Evolutionary conservation across 2,329 filamentous ascomycete species (phyloP).

Genomic region (Aspergillus ibericus): DNA sequence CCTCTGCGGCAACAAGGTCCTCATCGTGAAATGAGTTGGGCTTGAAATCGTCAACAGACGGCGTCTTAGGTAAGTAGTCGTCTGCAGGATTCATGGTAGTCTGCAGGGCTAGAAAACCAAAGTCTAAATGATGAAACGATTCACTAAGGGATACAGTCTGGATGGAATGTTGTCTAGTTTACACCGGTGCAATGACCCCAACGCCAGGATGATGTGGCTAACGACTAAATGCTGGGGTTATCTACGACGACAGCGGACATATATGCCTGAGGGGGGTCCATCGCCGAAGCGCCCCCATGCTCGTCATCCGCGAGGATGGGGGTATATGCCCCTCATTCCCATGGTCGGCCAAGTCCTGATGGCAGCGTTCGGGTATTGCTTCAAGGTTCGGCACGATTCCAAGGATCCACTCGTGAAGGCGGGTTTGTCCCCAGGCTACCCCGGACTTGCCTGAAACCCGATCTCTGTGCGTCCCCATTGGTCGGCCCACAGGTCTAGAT

Average conservation of each 20-base stretch:
- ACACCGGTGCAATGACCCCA: neutral
- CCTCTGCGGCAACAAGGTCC: neutral
- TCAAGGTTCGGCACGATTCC: constrained; percentile 4
- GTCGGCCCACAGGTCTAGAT: neutral
- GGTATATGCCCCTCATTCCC: neutral
- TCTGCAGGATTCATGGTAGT: neutral
- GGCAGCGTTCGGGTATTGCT: neutral
- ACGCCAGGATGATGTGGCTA: neutral
- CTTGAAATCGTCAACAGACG: neutral
- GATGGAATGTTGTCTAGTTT: neutral
- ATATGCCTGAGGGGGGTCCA: neutral
- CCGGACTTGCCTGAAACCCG: neutral
- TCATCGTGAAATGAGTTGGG: constrained; percentile 2
- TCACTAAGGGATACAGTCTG: neutral
- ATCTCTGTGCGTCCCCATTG: neutral
- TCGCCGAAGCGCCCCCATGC: neutral
- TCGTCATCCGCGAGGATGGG: neutral
- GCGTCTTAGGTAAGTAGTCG: neutral
- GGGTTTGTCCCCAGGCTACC: neutral
- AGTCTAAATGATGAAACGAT: neutral
- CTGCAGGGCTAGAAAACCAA: neutral
- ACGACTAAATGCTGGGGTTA: neutral
- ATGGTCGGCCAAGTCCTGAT: neutral
- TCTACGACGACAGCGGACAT: neutral
- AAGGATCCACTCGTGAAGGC: constrained; percentile 3